phyloP scores from a whole-genome alignment of 2,329 filamentous ascomycete species.

The Tolypocladium guangdongense region DNA sequence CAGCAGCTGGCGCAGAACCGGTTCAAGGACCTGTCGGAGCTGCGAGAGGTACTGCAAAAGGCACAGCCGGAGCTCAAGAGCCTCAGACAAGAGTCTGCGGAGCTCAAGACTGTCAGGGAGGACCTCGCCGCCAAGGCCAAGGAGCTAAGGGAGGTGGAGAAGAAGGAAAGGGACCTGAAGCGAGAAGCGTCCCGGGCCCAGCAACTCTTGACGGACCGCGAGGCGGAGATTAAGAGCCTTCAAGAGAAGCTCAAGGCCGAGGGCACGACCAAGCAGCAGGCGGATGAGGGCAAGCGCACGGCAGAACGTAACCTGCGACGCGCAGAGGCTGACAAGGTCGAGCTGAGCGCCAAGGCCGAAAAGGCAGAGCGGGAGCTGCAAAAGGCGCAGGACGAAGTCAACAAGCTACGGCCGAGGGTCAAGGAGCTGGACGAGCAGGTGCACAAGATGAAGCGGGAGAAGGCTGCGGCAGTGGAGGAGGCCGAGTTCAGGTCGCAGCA shows the following conservation, averaged over 20 bases:
- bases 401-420: conserved; percentile 50
- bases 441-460: conserved; percentile 56
- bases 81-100: conserved; percentile 64
- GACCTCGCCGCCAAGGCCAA: conserved; percentile 49
- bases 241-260: conserved; percentile 72
- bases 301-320: conserved; percentile 68
- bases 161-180: conserved; percentile 70
- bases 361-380: conserved; percentile 59
- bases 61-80: conserved; percentile 75
- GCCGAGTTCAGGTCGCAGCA: conserved; percentile 75
- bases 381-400: conserved; percentile 61
- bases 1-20: conserved; percentile 77
- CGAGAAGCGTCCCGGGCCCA: conserved; percentile 61
- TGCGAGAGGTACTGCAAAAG: conserved; percentile 71
- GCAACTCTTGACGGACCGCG: conserved; percentile 60
- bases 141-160: conserved; percentile 68
- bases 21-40: conserved; percentile 77
- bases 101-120: conserved; percentile 64
- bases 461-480: conserved; percentile 62
- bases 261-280: conserved; percentile 55
- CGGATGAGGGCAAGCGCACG: conserved; percentile 69
- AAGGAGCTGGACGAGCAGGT: conserved; percentile 65
- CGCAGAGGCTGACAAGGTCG: conserved; percentile 68
- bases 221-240: conserved; percentile 64
- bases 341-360: conserved; percentile 63